Percentiles rank a stretch among this genome's conserved stretches.
Conservation (phyloP, 768 basidiomycete species). For the Trametes cinnabarina region DNA sequence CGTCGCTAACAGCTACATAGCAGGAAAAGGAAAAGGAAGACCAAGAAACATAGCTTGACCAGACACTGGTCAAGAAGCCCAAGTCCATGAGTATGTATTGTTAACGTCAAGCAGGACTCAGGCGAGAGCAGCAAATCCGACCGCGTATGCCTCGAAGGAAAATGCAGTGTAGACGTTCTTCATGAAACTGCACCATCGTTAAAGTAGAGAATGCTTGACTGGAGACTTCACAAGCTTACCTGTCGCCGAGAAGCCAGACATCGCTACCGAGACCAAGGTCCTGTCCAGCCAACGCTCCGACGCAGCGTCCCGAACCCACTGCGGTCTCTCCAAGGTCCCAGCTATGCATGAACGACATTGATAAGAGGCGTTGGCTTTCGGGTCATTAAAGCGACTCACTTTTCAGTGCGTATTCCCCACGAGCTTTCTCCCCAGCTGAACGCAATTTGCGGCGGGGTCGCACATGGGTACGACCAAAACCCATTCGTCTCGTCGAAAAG, state of each 20-base stretch:
- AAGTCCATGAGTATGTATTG: too few species aligned
- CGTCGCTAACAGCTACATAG: too few species aligned
- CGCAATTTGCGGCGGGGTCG: constrained; percentile 1
- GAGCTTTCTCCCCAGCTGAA: constrained; percentile 19
- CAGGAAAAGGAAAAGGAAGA: too few species aligned
- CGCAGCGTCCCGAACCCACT: constrained; percentile 11
- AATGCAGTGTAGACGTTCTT: constrained; percentile 25
- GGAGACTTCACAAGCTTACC: too few species aligned
- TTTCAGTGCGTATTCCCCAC: constrained; percentile 7
- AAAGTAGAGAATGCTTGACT: too few species aligned
- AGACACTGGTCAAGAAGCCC: too few species aligned
- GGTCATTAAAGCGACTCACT: neutral
- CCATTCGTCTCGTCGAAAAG: constrained; percentile 15
- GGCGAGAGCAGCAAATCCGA: constrained; percentile 19
- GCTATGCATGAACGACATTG: neutral
- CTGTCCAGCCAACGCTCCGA: constrained; percentile 21
- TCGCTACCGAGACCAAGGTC: constrained; percentile 17
- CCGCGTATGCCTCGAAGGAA: constrained; percentile 11
- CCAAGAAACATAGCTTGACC: too few species aligned
- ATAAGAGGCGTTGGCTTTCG: neutral
- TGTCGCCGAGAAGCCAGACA: constrained; percentile 21
- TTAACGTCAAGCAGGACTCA: too few species aligned
- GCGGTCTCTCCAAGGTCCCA: constrained; percentile 32
- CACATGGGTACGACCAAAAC: constrained; percentile 22
- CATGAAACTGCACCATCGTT: constrained; percentile 20